Conservation (phyloP, 2,329 filamentous ascomycete species). For the Claviceps sp. region DNA sequence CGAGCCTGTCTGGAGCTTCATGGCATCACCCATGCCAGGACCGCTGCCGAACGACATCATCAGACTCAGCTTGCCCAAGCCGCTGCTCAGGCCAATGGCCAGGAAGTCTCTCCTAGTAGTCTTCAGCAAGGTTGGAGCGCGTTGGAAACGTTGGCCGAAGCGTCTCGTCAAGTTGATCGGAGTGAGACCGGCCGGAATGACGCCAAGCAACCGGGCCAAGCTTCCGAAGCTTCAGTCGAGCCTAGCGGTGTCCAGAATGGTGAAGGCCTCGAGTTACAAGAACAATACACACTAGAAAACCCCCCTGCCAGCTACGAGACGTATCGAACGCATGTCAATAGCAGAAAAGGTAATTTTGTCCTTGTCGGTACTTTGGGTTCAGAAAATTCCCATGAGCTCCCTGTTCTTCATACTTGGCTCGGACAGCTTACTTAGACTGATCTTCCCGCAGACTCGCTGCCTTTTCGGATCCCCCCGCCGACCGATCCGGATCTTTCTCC, state of each 20-base stretch:
- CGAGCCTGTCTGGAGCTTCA: conserved; percentile 61
- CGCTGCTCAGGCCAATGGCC: conserved; percentile 15
- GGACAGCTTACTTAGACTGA: not conserved
- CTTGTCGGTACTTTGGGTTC: conserved; percentile 6
- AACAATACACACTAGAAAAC: conserved; percentile 45
- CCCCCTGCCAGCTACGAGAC: conserved; percentile 36
- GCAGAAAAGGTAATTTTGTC: conserved; percentile 12
- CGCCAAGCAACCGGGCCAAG: conserved; percentile 17
- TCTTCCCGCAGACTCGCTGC: conserved; percentile 5
- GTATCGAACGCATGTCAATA: conserved; percentile 11
- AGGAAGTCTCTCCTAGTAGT: conserved; percentile 14
- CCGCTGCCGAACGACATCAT: conserved; percentile 18
- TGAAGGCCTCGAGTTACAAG: conserved; percentile 39
- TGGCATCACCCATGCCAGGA: conserved; percentile 44
- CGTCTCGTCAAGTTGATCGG: conserved; percentile 65
- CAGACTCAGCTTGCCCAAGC: conserved; percentile 5
- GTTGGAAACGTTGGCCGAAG: conserved; percentile 76
- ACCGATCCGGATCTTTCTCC: conserved; percentile 24
- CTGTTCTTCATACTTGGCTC: not conserved
- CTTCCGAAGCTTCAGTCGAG: conserved; percentile 11
- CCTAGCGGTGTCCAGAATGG: conserved; percentile 12
- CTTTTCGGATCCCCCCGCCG: conserved; percentile 13
- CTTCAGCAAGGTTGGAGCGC: conserved; percentile 58
- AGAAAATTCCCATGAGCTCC: not conserved
- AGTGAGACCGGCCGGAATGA: conserved; percentile 43